Base-by-base conservation (phyloP, 345 rosid genomes). In the Salix dunnii region DNA sequence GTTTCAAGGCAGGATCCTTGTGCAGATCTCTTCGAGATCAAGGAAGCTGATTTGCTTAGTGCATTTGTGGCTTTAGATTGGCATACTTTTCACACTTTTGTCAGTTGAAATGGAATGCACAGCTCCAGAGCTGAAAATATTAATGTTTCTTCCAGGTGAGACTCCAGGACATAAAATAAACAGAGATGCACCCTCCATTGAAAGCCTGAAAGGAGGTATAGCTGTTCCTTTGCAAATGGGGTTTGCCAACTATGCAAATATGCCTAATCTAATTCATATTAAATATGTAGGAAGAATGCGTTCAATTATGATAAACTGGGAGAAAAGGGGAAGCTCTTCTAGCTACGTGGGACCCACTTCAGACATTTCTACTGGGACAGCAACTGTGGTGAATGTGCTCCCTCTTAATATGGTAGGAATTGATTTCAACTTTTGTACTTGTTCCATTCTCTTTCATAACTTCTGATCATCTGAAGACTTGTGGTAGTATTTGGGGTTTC, bases 141-240 rank as follows among this genome's bases (percentile, higher is more conserved):
- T 48, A 49, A 68, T 67, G 30, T 74, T 60, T 81, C 67, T 84
- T 81, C 79, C 91, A 92, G 97, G 85, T 88, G 96, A 91, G 75
- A 55, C 82, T 81, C 83, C 84, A 48, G 88, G 86, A 74, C 84
- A 82, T 77, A 88, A 80, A 84, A 73, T 81, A 82, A 85, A 72
- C 75, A 87, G 90, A 85, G 97, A 90, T 53, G 83, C 80, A 63
- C 72, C 79, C 73, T 80, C 86, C 35, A 63, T 76, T 36, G 97
- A 90, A 78, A 81, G 82, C 78, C 90, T 82, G 73, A 91, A 84
- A 86, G 89, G 90, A 86, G 98, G 98, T 94, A 88, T 67, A 25
- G 40, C 58, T 71, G 76, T 53, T 53, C 68, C 74, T 81, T 67
- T 75, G 31, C 30, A 72, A 55, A 68, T 74, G 72, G 48, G 80